Base-by-base conservation (phyloP, 495 filamentous ascomycete species). In the Lichenothelia convexa region DNA sequence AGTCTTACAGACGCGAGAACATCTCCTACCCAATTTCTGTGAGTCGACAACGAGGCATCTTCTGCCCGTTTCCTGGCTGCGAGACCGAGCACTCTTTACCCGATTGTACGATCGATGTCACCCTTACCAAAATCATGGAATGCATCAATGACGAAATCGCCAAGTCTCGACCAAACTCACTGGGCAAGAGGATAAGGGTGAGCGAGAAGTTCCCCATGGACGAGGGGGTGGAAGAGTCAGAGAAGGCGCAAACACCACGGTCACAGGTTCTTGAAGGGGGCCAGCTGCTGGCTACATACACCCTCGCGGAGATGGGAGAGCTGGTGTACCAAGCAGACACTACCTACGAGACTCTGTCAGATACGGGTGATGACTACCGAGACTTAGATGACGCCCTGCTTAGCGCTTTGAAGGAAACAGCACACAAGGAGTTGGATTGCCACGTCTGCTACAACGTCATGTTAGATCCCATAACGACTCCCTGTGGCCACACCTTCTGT, bases 401-500 rank as follows among this genome's bases (percentile, higher is more conserved):
- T 6, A 59, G 64, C 18, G 58, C 58, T 20, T 45, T 89, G 7
- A 68, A 67, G 56, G 68, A 77, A 26, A 62, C 63, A 6, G 61
- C 67, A 7, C 67, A 70, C 40, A 57, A 61, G 9, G 82, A 92
- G 51, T 48, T 92, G 45, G 82, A 92, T 43, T 93, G 85, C 50
- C 80, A 86, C 46, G 72, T 93, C 42, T 93, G 85, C 53, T 89
- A 85, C 47, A 64, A 67, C 24, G 57, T 87, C 18, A 72, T 91
- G 45, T 48, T 78, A 24, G 78, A 91, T 41, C 83, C 85, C 6
- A 58, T 83, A 45, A 93, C 84, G 1, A 86, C 82, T 0, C 60
- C 70, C 15, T 93, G 85, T 46, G 85, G 85, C 3, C 85, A 93
- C 53, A 92, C 85, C 0, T 87, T 86, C 53, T 93, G 85, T 53